These are phyloP conservation scores for Rhodosporidiobolus sp. DNA, from an alignment of 768 basidiomycete genomes.

Conservation along the genomic window DNA sequence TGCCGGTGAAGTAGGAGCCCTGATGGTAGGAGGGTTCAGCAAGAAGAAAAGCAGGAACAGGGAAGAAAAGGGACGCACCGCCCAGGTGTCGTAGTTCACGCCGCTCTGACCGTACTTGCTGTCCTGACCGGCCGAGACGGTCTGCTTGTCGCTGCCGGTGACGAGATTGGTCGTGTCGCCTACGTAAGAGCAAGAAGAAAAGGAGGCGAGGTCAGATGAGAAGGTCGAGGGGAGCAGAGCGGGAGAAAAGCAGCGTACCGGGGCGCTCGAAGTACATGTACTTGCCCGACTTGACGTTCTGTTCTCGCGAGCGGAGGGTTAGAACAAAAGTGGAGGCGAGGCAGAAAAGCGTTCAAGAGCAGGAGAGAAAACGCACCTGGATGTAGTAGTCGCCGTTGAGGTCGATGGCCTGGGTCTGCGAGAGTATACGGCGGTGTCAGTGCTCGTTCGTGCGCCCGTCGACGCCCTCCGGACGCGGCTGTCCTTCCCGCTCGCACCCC, in stretches of 20 bases:
- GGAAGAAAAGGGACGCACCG: neutral
- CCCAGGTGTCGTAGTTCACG: neutral
- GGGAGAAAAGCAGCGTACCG: neutral
- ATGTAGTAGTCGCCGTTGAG: conserved; percentile 30
- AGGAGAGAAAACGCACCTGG: neutral
- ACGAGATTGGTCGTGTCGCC: conserved; percentile 34
- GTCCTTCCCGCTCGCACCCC: neutral
- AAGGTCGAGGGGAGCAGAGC: neutral
- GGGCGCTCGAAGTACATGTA: conserved; percentile 32
- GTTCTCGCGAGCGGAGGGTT: neutral
- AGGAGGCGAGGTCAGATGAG: neutral
- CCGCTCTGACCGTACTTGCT: conserved; percentile 26
- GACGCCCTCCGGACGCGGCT: neutral
- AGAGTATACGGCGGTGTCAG: too few species aligned
- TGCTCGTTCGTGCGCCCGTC: too few species aligned
- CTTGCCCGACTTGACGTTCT: conserved; percentile 30
- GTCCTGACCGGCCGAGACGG: conserved; percentile 21
- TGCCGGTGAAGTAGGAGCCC: conserved; percentile 14
- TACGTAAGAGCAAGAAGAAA: neutral
- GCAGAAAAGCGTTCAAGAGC: neutral
- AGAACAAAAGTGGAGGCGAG: neutral
- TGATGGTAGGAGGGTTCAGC: neutral
- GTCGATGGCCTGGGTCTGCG: conserved; percentile 18
- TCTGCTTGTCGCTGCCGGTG: conserved; percentile 7
- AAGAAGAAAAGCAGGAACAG: neutral